Evolutionary conservation across 768 basidiomycete species (phyloP).

Genomic region (Panaeolus papilionaceus): DNA sequence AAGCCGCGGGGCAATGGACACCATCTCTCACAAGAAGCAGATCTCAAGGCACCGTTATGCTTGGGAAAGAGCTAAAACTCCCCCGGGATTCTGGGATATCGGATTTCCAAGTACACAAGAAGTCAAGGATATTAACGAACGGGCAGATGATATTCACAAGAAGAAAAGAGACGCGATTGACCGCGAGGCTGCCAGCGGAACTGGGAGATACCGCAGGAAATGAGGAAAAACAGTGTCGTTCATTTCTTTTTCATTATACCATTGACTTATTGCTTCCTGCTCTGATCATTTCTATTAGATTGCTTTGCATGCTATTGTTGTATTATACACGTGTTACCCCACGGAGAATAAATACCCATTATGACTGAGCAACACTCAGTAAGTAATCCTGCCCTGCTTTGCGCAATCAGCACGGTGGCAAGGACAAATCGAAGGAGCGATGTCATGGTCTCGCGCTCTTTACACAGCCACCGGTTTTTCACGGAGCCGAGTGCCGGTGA

Average conservation of each 20-base stretch:
- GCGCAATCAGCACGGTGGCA: too few species aligned
- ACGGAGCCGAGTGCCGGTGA: too few species aligned
- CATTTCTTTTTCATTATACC: not conserved
- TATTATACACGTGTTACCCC: not conserved
- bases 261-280: not conserved
- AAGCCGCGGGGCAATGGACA: slow-evolving; percentile 32
- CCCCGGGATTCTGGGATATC: slow-evolving; percentile 90
- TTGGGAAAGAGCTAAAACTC: slow-evolving; percentile 76
- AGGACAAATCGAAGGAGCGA: too few species aligned
- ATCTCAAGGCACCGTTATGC: slow-evolving; percentile 77
- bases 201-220: slow-evolving; percentile 43
- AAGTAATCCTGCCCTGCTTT: too few species aligned
- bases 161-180: slow-evolving; percentile 67
- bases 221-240: not conserved
- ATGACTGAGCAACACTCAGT: not conserved
- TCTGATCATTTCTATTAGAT: slow-evolving; percentile 3
- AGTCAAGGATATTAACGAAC: slow-evolving; percentile 73
- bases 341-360: not conserved
- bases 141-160: slow-evolving; percentile 74
- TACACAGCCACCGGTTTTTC: too few species aligned
- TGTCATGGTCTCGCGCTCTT: too few species aligned
- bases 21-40: slow-evolving; percentile 64
- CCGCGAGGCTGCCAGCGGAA: slow-evolving; percentile 60
- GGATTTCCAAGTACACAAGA: slow-evolving; percentile 91
- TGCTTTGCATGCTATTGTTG: slow-evolving; percentile 3